Evolutionary conservation across 208 protist species (phyloP).

Genomic region (Dictyostelium gargantuum): DNA sequence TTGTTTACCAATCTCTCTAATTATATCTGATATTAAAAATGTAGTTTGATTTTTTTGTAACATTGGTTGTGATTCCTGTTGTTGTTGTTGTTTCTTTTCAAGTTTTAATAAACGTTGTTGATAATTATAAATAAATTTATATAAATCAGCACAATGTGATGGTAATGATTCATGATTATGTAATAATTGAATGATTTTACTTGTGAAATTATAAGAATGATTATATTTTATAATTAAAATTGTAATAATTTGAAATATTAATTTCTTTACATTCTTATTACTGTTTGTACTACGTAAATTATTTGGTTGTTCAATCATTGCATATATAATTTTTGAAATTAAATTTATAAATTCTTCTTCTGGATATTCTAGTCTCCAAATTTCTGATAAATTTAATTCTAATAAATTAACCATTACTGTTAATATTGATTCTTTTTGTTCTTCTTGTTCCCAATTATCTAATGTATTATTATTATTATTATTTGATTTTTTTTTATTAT

Average conservation of each 20-base stretch:
- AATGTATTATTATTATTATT: not conserved
- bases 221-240: not conserved
- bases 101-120: not conserved
- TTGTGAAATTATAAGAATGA: not conserved
- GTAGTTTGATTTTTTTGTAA: not conserved
- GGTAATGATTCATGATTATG: not conserved
- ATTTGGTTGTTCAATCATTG: conserved; percentile 46
- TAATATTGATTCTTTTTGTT: not conserved
- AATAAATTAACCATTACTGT: not conserved
- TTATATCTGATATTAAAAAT: not conserved
- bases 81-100: not conserved
- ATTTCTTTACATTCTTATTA: conserved; percentile 10
- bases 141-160: not conserved
- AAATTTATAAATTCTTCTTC: conserved; percentile 60
- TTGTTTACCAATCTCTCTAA: conserved; percentile 21
- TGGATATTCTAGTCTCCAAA: conserved; percentile 53
- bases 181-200: not conserved
- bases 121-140: not conserved
- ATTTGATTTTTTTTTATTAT: not conserved
- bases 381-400: not conserved
- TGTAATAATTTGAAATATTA: not conserved
- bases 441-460: not conserved
- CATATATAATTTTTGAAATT: conserved; percentile 24
- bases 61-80: not conserved
- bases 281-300: not conserved